phyloP scores from a whole-genome alignment of 2,329 filamentous ascomycete species.

The Penicillium digitatum region DNA sequence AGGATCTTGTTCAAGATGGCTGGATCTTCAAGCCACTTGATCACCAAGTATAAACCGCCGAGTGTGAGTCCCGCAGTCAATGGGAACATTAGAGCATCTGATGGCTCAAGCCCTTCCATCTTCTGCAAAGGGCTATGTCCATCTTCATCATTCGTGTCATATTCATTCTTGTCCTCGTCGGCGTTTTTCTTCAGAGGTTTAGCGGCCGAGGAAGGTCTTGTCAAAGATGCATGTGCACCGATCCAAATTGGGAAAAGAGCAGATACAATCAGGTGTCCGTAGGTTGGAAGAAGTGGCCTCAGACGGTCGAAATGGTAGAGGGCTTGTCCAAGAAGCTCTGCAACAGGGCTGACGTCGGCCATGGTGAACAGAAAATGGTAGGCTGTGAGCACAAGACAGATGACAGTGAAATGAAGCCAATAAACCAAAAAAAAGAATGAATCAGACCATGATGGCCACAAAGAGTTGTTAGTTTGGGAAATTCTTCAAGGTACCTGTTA shows the following conservation, averaged over 20 bases:
- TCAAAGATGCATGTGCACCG: slow-evolving; percentile 78
- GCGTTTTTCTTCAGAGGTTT: slow-evolving; percentile 53
- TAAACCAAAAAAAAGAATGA: not conserved
- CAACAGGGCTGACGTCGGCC: slow-evolving; percentile 35
- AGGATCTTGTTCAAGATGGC: slow-evolving; percentile 76
- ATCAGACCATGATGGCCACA: slow-evolving; percentile 15
- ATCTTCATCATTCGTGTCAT: slow-evolving; percentile 46
- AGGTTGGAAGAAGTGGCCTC: slow-evolving; percentile 52
- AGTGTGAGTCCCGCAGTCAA: slow-evolving; percentile 70
- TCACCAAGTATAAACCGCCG: slow-evolving; percentile 75
- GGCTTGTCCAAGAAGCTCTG: slow-evolving; percentile 39
- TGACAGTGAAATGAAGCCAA: not conserved
- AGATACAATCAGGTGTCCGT: slow-evolving; percentile 61
- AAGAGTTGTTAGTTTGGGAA: slow-evolving; percentile 1
- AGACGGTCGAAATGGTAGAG: slow-evolving; percentile 45
- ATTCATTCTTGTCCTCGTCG: slow-evolving; percentile 25
- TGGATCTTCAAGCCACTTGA: slow-evolving; percentile 83
- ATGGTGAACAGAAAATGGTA: slow-evolving; percentile 20
- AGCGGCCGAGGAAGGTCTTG: slow-evolving; percentile 74
- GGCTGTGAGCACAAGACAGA: not conserved
- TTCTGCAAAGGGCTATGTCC: slow-evolving; percentile 53
- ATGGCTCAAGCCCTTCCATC: slow-evolving; percentile 66
- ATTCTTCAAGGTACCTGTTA: slow-evolving; percentile 13
- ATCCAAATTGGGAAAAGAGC: slow-evolving; percentile 80
- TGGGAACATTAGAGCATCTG: slow-evolving; percentile 81